These are phyloP conservation scores for Gossypium trilobum DNA, from an alignment of 441 rosid genomes.

Conservation along the genomic window DNA sequence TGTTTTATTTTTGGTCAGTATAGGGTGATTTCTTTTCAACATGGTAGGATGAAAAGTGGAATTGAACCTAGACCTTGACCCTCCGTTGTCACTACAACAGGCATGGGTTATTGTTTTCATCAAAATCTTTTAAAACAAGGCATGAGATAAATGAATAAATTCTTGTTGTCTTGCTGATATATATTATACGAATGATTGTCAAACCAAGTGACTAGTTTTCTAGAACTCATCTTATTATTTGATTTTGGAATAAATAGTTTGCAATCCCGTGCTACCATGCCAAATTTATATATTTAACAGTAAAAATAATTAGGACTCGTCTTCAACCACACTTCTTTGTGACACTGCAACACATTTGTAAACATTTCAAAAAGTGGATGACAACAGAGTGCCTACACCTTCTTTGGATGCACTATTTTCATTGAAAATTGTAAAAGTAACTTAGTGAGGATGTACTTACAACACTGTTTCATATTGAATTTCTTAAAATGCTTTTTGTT, in stretches of 20 bases:
- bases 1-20: neutral
- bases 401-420: neutral
- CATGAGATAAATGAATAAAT: slow-evolving; percentile 4
- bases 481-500: neutral
- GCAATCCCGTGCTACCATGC: neutral
- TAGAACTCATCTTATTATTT: neutral
- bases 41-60: neutral
- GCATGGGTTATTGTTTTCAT: neutral
- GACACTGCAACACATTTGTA: neutral
- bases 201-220: neutral
- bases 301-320: neutral
- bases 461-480: neutral
- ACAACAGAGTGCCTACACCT: neutral
- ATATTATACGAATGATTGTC: neutral
- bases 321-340: neutral
- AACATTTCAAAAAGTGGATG: neutral
- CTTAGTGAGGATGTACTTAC: neutral
- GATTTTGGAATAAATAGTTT: slow-evolving; percentile 8
- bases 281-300: neutral
- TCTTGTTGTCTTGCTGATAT: slow-evolving; percentile 2
- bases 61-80: slow-evolving; percentile 5
- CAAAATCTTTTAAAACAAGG: neutral
- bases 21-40: slow-evolving; percentile 3
- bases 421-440: neutral
- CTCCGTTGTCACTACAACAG: neutral